Conservation (phyloP, 345 rosid species). For the Brassica nigra region DNA sequence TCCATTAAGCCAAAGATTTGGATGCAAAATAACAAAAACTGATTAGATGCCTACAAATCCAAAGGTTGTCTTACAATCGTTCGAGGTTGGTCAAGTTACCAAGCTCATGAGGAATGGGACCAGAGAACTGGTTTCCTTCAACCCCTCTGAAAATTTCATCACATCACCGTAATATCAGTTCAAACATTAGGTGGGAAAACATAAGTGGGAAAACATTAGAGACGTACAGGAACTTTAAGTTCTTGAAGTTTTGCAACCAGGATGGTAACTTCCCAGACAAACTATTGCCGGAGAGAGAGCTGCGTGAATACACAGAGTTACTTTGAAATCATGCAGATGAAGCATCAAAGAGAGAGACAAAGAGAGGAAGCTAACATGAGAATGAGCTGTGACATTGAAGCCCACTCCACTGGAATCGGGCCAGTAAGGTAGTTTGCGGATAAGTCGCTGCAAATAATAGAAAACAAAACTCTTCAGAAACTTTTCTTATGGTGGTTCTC, state of each 20-base stretch:
- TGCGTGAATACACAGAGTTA: slow-evolving; percentile 16
- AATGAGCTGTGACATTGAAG: slow-evolving; percentile 42
- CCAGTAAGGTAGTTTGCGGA: slow-evolving; percentile 53
- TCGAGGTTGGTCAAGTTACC: slow-evolving; percentile 52
- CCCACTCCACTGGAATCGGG: slow-evolving; percentile 60
- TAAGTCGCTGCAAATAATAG: slow-evolving; percentile 5
- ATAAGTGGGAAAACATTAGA: neutral
- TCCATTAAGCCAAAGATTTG: neutral
- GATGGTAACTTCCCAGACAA: slow-evolving; percentile 54
- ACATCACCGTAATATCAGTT: neutral
- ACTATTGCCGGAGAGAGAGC: slow-evolving; percentile 47
- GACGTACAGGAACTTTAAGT: slow-evolving; percentile 49
- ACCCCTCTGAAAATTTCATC: slow-evolving; percentile 41
- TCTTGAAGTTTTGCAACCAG: slow-evolving; percentile 46
- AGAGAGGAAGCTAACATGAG: slow-evolving; percentile 47
- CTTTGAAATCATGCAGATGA: neutral
- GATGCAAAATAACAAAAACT: neutral
- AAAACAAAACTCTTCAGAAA: neutral
- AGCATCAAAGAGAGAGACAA: neutral
- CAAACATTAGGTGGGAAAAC: too few species aligned
- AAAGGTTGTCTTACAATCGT: slow-evolving; percentile 42
- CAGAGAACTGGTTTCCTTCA: slow-evolving; percentile 59
- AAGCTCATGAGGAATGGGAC: slow-evolving; percentile 50
- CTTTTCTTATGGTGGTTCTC: neutral
- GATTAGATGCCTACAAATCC: neutral